Conservation (phyloP, 2,329 filamentous ascomycete species). For the Talaromyces marneffei region DNA sequence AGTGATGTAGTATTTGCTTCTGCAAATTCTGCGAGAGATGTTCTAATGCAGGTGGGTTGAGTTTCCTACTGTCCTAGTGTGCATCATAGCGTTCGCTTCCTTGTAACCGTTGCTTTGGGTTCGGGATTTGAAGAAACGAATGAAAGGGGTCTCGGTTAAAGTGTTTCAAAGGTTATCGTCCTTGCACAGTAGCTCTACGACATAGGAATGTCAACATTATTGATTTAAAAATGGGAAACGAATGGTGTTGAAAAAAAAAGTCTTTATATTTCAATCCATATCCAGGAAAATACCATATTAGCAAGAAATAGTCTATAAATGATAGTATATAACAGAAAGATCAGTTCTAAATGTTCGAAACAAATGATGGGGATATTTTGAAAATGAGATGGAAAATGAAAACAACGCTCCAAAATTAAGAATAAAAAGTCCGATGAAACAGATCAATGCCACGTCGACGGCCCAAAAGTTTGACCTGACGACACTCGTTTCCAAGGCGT, state of each 20-base stretch:
- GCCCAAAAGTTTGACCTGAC: conserved; percentile 8
- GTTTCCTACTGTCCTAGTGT: neutral
- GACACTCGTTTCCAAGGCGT: conserved; percentile 26
- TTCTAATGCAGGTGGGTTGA: neutral
- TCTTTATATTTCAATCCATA: neutral
- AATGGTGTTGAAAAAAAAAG: neutral
- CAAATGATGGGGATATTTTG: neutral
- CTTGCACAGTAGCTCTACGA: no score
- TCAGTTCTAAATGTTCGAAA: neutral
- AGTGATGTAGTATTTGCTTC: conserved; percentile 4
- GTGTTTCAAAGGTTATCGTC: neutral
- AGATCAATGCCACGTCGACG: conserved; percentile 10
- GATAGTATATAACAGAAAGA: neutral
- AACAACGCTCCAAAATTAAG: neutral
- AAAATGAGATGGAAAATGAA: no score
- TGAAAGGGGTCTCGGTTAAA: neutral
- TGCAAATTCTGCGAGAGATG: neutral
- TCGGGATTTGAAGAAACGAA: neutral
- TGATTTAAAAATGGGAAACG: neutral
- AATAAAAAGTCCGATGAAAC: neutral
- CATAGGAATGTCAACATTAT: no score
- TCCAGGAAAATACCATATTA: neutral
- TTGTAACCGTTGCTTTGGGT: neutral
- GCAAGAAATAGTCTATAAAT: neutral
- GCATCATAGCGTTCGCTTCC: neutral